A percentile compares a stretch with the other conserved stretches of the same genome.
These are phyloP conservation scores for Gypsophila paniculata DNA, from an alignment of 179 eudicot genomes.

Conservation along the genomic window DNA sequence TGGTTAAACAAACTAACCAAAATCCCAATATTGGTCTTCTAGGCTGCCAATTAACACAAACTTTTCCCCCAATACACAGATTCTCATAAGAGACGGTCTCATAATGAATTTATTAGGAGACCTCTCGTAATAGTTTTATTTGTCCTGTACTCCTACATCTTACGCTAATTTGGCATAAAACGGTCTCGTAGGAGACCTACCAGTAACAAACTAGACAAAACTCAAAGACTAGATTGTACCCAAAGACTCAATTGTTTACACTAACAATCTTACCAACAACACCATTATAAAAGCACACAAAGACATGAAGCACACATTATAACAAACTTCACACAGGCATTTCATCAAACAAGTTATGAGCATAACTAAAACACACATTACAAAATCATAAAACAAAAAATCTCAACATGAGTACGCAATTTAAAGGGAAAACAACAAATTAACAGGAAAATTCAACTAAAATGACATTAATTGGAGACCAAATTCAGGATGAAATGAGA, in stretches of 20 bases:
- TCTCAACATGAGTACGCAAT: neutral
- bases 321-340: neutral
- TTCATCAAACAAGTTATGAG: constrained; percentile 9
- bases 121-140: too few species aligned
- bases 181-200: too few species aligned
- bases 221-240: too few species aligned
- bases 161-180: too few species aligned
- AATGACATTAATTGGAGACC: neutral
- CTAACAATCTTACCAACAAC: neutral
- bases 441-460: neutral
- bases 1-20: neutral
- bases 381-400: neutral
- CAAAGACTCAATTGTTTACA: neutral
- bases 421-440: neutral
- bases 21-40: neutral
- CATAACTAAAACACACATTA: constrained; percentile 2
- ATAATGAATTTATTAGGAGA: too few species aligned
- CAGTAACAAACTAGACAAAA: too few species aligned
- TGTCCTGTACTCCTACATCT: too few species aligned
- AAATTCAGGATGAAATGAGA: constrained; percentile 3
- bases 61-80: neutral
- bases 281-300: neutral
- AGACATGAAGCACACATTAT: neutral
- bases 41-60: neutral
- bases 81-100: too few species aligned